Conservation (phyloP, 768 basidiomycete genomes). For the Boletus rubescentipes region DNA sequence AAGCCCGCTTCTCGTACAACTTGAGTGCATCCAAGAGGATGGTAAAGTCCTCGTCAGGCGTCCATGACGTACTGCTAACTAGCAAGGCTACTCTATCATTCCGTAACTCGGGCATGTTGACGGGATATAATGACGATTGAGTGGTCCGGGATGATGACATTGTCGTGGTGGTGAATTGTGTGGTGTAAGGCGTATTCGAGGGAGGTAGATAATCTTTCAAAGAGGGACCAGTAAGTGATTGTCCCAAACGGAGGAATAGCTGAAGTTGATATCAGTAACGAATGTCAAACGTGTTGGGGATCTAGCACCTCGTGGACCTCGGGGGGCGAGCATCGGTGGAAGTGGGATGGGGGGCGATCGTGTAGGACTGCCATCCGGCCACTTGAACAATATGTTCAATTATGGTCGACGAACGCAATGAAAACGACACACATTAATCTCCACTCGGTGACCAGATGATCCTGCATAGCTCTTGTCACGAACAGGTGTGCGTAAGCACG, state of each 20-base stretch:
- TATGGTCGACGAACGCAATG: not conserved
- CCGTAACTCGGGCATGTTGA: slow-evolving; percentile 50
- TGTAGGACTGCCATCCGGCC: slow-evolving; percentile 78
- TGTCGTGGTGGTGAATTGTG: slow-evolving; percentile 53
- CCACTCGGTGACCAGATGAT: slow-evolving; percentile 71
- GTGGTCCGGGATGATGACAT: slow-evolving; percentile 24
- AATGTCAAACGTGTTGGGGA: not conserved
- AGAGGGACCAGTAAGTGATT: slow-evolving; percentile 35
- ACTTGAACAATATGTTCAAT: slow-evolving; percentile 41
- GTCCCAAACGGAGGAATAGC: slow-evolving; percentile 52
- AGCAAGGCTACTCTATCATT: slow-evolving; percentile 80
- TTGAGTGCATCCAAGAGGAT: slow-evolving; percentile 76
- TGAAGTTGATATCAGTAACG: slow-evolving; percentile 18
- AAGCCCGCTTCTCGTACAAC: slow-evolving; percentile 63
- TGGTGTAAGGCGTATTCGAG: slow-evolving; percentile 53
- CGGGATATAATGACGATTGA: slow-evolving; percentile 18
- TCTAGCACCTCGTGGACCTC: slow-evolving; percentile 72
- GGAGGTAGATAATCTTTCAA: slow-evolving; percentile 53
- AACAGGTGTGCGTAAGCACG: slow-evolving; percentile 88
- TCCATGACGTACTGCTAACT: slow-evolving; percentile 96
- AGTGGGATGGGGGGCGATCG: slow-evolving; percentile 87
- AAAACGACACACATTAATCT: slow-evolving; percentile 59
- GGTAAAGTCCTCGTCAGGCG: slow-evolving; percentile 92
- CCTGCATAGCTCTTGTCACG: slow-evolving; percentile 86
- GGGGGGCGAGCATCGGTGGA: slow-evolving; percentile 65